phyloP scores from a whole-genome alignment of 179 eudicot genomes.

The Patellifolia procumbens region DNA sequence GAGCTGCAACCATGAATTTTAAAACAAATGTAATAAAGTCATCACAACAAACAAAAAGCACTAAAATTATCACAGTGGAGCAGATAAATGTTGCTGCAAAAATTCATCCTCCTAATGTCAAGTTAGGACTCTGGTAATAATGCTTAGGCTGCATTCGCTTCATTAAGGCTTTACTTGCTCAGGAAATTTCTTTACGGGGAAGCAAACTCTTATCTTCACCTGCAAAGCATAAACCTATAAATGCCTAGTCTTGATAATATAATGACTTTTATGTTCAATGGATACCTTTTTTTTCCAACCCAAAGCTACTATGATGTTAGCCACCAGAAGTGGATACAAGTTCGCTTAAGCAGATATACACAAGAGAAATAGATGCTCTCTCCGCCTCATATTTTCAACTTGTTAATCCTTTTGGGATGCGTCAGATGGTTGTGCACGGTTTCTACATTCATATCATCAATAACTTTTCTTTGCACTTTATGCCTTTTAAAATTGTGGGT shows the following conservation, averaged over 20 bases:
- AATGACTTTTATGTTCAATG: no score
- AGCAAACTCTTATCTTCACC: background rate
- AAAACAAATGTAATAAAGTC: conserved; percentile 13
- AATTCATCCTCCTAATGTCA: background rate
- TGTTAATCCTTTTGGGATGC: background rate
- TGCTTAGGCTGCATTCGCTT: background rate
- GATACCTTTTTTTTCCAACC: background rate
- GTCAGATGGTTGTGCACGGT: background rate
- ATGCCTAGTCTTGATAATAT: background rate
- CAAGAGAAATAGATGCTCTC: background rate
- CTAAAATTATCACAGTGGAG: background rate
- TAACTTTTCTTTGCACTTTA: background rate
- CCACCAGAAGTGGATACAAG: background rate
- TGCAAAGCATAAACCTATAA: background rate
- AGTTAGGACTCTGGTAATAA: background rate
- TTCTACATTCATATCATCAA: conserved; percentile 1
- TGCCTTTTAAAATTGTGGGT: background rate
- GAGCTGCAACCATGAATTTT: conserved; percentile 49
- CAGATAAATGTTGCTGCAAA: background rate
- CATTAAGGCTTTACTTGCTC: background rate
- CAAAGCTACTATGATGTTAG: background rate
- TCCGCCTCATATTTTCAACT: background rate
- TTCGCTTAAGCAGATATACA: background rate
- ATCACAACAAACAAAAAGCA: background rate
- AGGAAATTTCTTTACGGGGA: background rate